A percentile compares a stretch with the other conserved stretches of the same genome.
Evolutionary conservation across 2,329 filamentous ascomycete species (phyloP).

Genomic region (Paecilomyces dactylethromorphus): DNA sequence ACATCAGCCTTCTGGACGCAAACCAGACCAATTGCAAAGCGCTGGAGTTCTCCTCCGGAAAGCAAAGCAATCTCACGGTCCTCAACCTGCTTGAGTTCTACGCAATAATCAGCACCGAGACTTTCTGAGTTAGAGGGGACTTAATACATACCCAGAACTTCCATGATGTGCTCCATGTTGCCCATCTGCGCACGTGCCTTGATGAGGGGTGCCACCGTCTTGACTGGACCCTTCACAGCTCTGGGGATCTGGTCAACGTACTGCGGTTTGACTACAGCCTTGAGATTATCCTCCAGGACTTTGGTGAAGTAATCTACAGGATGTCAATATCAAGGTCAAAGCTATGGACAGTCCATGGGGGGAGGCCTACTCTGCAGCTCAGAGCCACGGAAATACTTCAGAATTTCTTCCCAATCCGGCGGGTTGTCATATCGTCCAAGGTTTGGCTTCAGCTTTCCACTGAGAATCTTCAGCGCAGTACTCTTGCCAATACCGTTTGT

Average conservation of each 20-base stretch:
- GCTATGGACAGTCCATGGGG: not conserved
- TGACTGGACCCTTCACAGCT: conserved; percentile 75
- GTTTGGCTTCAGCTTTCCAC: conserved; percentile 97
- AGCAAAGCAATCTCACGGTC: conserved; percentile 85
- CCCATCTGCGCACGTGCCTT: conserved; percentile 68
- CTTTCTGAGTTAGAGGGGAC: not conserved
- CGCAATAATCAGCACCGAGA: conserved; percentile 9
- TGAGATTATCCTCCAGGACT: conserved; percentile 90
- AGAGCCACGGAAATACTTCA: conserved; percentile 96
- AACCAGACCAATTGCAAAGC: conserved; percentile 93
- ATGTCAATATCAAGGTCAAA: conserved; percentile 10
- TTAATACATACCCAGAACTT: conserved; percentile 59
- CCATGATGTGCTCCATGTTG: conserved; percentile 74
- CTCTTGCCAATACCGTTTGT: conserved; percentile 99
- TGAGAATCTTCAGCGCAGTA: conserved; percentile 98
- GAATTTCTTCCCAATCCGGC: conserved; percentile 97
- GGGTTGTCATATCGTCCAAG: conserved; percentile 91
- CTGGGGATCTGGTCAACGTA: conserved; percentile 98
- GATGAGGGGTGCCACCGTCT: conserved; percentile 73
- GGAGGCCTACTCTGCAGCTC: conserved; percentile 77
- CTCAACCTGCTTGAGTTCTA: conserved; percentile 79
- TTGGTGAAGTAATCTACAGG: conserved; percentile 91
- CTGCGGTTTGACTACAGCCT: conserved; percentile 97
- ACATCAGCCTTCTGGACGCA: conserved; percentile 95
- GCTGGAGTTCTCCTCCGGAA: conserved; percentile 95